Evolutionary conservation across 2,329 filamentous ascomycete genomes (phyloP), one percentile per base, ranked within the genome.

Genomic region (Sporothrix dimorphospora): DNA sequence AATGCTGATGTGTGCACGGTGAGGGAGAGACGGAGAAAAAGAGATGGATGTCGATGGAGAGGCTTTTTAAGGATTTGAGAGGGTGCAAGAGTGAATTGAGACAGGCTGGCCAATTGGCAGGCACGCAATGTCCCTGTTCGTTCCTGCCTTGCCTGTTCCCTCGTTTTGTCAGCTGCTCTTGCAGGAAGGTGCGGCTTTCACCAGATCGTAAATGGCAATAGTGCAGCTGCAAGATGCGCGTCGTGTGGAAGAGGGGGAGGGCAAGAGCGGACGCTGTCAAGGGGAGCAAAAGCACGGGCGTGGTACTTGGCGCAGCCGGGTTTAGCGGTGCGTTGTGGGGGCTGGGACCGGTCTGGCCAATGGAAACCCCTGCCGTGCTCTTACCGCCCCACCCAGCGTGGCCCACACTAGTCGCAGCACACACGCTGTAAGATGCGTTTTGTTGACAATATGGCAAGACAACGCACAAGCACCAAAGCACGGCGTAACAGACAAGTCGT

Each of bases 151-250:
- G 51, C 21, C 51, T 14, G 4, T n/a, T 47, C 5, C 12, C 11
- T 49, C 21, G 42, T 30, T 49, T 34, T 49, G 42, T 49, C 63
- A 49, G 40, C 40, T 65, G 24, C 6, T 7, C n/a, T 34, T 3
- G 16, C n/a, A n/a, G 63, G 42, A 14, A 66, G 40, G 42, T 4
- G 42, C 42, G 61, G 24, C 42, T 30, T 34, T 65, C 21, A 16
- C 21, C n/a, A 45, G 59, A 65, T 65, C 57, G 59, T 3, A 65
- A 63, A 63, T 14, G 57, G 57, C 57, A 63, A 42, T 21, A 63
- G 34, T 38, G 38, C 57, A 24, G n/a, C 57, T 63, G 57, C 34
- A 63, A 63, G 38, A 42, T 42, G 57, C 30, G 19, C 57, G 57
- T 24, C 27, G 19, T 42, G 24, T 21, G 59, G 16, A 24, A 63